Evolutionary conservation across 306 rosid species (phyloP).

Genomic region (Dicorynia guianensis): DNA sequence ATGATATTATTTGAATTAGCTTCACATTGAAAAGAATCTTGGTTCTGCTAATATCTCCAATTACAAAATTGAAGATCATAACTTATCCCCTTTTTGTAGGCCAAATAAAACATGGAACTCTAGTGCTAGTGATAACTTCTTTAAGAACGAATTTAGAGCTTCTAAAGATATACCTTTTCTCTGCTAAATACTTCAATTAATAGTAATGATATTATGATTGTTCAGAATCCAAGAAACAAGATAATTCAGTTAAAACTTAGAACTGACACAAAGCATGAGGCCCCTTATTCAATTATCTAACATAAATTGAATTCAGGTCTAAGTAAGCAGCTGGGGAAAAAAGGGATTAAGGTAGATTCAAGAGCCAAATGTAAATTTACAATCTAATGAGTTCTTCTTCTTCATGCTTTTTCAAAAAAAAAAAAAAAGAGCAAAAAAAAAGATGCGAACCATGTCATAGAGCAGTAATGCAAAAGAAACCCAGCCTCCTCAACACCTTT

Average conservation of each 20-base stretch:
- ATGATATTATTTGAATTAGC: constrained; percentile 12
- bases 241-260: neutral
- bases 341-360: constrained; percentile 12
- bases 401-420: neutral
- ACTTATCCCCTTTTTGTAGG: neutral
- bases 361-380: constrained; percentile 27
- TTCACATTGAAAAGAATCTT: constrained; percentile 9
- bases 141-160: constrained; percentile 6
- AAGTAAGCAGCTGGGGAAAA: neutral
- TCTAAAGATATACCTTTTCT: neutral
- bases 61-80: constrained; percentile 14
- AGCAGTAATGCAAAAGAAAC: constrained; percentile 10
- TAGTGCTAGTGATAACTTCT: constrained; percentile 16
- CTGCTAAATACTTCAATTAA: neutral
- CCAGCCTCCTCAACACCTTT: constrained; percentile 7
- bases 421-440: neutral
- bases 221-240: neutral
- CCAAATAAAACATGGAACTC: neutral
- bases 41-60: neutral
- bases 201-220: neutral
- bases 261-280: neutral
- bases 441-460: constrained; percentile 28
- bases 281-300: constrained; percentile 19
- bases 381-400: constrained; percentile 4
- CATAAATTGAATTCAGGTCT: constrained; percentile 20